These are phyloP conservation scores for Sporothrix brunneoviolacea DNA, from an alignment of 2,329 filamentous ascomycete genomes.

Conservation along the genomic window DNA sequence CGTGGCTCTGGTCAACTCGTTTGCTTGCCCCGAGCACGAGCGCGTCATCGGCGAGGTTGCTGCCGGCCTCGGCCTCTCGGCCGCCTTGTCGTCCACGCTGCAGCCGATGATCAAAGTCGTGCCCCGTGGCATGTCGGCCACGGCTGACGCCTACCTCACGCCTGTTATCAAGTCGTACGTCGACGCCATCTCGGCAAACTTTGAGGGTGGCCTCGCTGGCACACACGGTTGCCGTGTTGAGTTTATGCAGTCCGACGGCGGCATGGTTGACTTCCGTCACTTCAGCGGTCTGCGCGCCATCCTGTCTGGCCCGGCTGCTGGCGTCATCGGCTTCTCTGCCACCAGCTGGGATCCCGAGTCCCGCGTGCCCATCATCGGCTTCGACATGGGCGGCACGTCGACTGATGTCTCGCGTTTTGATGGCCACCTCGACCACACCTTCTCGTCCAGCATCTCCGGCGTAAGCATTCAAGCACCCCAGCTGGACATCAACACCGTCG, in stretches of 20 bases:
- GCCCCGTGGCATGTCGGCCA: slow-evolving; percentile 61
- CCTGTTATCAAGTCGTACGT: slow-evolving; percentile 67
- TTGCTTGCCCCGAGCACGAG: slow-evolving; percentile 20
- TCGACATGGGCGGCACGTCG: slow-evolving; percentile 42
- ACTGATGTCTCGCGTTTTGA: slow-evolving; percentile 30
- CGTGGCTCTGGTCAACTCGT: slow-evolving; percentile 30
- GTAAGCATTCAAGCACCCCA: slow-evolving; percentile 87
- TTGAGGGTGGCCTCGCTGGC: slow-evolving; percentile 55
- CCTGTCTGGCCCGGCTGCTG: slow-evolving; percentile 62
- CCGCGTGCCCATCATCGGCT: slow-evolving; percentile 63
- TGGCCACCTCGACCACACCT: slow-evolving; percentile 61
- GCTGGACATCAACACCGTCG: slow-evolving; percentile 90
- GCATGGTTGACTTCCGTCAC: slow-evolving; percentile 18
- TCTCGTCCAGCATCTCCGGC: slow-evolving; percentile 64
- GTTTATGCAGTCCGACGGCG: slow-evolving; percentile 64
- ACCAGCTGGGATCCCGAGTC: slow-evolving; percentile 63
- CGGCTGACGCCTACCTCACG: slow-evolving; percentile 69
- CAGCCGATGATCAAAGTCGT: slow-evolving; percentile 57
- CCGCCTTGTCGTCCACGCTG: slow-evolving; percentile 9
- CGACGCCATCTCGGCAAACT: slow-evolving; percentile 57
- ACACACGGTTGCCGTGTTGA: slow-evolving; percentile 31
- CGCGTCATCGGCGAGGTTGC: slow-evolving; percentile 13
- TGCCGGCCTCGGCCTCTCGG: slow-evolving; percentile 10
- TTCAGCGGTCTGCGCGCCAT: slow-evolving; percentile 45
- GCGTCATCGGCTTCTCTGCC: slow-evolving; percentile 66